These are phyloP conservation scores for Babjeviella inositovora DNA, from an alignment of 805 yeast genomes.

Conservation along the genomic window DNA sequence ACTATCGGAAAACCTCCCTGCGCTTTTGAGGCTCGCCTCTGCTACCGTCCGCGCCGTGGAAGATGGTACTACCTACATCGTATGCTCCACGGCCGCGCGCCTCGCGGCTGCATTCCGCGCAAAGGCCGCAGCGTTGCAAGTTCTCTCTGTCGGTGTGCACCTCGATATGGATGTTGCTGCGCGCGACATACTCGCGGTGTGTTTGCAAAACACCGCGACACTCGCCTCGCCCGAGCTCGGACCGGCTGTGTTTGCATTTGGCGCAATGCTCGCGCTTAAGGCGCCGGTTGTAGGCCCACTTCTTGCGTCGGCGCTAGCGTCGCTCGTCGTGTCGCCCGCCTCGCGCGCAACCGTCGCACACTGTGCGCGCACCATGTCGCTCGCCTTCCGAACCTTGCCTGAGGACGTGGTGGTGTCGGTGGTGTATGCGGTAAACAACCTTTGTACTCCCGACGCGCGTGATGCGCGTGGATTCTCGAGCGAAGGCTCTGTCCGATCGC, in stretches of 20 bases:
- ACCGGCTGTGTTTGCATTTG: conserved; percentile 33
- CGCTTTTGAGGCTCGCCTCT: conserved; percentile 11
- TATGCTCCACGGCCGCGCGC: conserved; percentile 29
- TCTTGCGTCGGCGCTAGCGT: conserved; percentile 12
- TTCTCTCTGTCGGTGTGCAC: conserved; percentile 39
- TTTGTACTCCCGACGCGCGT: conserved; percentile 2
- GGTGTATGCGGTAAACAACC: conserved; percentile 1
- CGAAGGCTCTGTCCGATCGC: conserved; percentile 1
- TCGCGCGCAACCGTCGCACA: conserved; percentile 14
- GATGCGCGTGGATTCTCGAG: conserved; percentile 1
- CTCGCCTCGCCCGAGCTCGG: conserved; percentile 37
- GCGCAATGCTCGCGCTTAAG: conserved; percentile 29
- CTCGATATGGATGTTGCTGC: conserved; percentile 26
- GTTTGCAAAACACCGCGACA: conserved; percentile 34
- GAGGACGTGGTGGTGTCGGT: conserved; percentile 1
- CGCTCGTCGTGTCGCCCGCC: conserved; percentile 1
- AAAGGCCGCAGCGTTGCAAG: conserved; percentile 40
- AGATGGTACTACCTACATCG: conserved; percentile 38
- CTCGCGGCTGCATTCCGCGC: conserved; percentile 32
- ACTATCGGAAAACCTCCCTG: too few species aligned
- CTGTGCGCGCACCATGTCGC: conserved; percentile 6
- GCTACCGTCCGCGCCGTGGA: conserved; percentile 31
- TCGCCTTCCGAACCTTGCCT: conserved; percentile 1
- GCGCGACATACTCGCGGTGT: conserved; percentile 25
- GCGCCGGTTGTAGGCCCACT: conserved; percentile 13